phyloP scores from a whole-genome alignment of 768 basidiomycete species.

The Phylloporus sp. region DNA sequence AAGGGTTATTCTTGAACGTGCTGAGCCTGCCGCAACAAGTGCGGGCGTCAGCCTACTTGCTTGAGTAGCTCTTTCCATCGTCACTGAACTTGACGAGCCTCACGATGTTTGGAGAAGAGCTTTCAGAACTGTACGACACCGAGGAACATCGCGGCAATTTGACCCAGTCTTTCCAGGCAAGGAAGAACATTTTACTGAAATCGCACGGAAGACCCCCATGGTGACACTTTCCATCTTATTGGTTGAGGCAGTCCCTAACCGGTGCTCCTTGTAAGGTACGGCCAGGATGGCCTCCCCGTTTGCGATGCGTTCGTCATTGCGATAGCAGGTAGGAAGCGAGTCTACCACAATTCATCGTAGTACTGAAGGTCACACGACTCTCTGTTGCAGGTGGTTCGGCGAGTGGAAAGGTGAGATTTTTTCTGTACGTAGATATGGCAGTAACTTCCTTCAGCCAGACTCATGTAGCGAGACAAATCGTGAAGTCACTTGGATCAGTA shows the following conservation, averaged over 20 bases:
- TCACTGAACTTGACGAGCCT: background rate
- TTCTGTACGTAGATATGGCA: background rate
- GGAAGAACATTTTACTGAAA: constrained; percentile 72
- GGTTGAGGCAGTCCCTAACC: constrained; percentile 11
- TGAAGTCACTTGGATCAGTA: constrained; percentile 73
- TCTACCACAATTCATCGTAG: background rate
- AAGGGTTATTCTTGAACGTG: too few species aligned
- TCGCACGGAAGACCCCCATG: constrained; percentile 86
- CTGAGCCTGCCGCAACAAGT: too few species aligned
- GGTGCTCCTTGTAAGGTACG: constrained; percentile 52
- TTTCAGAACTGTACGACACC: constrained; percentile 16
- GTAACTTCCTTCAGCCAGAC: constrained; percentile 44
- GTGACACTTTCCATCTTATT: constrained; percentile 34
- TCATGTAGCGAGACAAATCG: constrained; percentile 79
- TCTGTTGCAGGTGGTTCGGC: constrained; percentile 65
- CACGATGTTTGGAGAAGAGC: constrained; percentile 28
- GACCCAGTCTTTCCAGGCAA: constrained; percentile 29
- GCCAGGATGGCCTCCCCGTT: constrained; percentile 63
- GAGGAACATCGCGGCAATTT: constrained; percentile 16
- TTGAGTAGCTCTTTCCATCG: background rate
- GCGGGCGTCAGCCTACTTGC: too few species aligned
- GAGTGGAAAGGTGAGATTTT: constrained; percentile 69
- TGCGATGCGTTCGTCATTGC: constrained; percentile 80
- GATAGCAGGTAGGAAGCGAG: constrained; percentile 59
- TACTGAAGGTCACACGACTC: background rate